These are phyloP conservation scores for Apiotrichum laibachii DNA, from an alignment of 1,284 basidiomycete genomes.

Conservation along the genomic window DNA sequence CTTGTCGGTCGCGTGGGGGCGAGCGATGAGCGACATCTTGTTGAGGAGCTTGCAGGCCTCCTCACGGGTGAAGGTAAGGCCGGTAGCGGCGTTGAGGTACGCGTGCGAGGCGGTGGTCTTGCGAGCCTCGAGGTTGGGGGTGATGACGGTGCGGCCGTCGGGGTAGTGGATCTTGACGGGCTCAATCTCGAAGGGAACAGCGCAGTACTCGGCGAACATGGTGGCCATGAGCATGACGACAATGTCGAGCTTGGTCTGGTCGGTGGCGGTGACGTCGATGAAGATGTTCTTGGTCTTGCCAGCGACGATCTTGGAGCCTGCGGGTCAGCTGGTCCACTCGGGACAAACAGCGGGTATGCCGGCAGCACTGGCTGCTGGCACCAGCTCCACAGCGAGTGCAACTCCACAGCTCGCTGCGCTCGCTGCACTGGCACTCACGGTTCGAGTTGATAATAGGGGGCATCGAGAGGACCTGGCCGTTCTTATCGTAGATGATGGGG, in stretches of 20 bases:
- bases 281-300: slow-evolving; percentile 92
- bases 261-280: slow-evolving; percentile 96
- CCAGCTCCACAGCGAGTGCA: not conserved
- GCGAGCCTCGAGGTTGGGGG: slow-evolving; percentile 75
- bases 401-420: not conserved
- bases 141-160: slow-evolving; percentile 71
- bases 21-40: slow-evolving; percentile 53
- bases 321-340: slow-evolving; percentile 3
- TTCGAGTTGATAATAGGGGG: slow-evolving; percentile 98
- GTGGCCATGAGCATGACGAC: slow-evolving; percentile 91
- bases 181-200: slow-evolving; percentile 81
- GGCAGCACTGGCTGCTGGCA: no score
- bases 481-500: slow-evolving; percentile 92
- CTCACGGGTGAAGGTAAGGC: slow-evolving; percentile 61
- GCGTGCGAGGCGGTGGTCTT: slow-evolving; percentile 73
- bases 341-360: no score
- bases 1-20: slow-evolving; percentile 55
- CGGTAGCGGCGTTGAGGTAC: slow-evolving; percentile 95
- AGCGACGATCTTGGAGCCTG: slow-evolving; percentile 83
- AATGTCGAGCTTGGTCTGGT: slow-evolving; percentile 92
- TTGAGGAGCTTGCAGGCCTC: slow-evolving; percentile 44
- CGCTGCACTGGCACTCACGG: slow-evolving; percentile 47
- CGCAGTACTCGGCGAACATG: slow-evolving; percentile 98
- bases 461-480: slow-evolving; percentile 87
- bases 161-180: slow-evolving; percentile 78